Evolutionary conservation across 148 eudicot genomes (phyloP).

Genomic region (Silene latifolia): DNA sequence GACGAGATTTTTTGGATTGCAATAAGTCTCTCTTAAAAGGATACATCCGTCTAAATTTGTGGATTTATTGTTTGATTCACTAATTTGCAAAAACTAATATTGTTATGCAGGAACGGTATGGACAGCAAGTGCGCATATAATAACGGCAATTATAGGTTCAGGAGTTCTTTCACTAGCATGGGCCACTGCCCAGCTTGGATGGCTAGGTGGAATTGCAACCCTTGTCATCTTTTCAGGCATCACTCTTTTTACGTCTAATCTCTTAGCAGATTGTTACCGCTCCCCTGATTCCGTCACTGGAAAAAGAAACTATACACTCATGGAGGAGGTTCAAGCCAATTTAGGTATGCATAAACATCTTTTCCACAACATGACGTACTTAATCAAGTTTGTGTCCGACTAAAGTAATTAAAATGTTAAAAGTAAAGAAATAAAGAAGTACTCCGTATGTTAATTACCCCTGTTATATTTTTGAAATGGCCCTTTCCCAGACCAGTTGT

Average conservation of each 20-base stretch:
- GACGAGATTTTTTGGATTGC: too few species aligned
- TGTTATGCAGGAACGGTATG: conserved; percentile 43
- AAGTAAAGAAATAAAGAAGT: too few species aligned
- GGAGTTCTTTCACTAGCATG: conserved; percentile 71
- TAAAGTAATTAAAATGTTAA: too few species aligned
- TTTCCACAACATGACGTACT: too few species aligned
- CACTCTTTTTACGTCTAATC: conserved; percentile 47
- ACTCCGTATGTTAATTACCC: too few species aligned
- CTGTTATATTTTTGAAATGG: too few species aligned
- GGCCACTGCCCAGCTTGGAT: conserved; percentile 68
- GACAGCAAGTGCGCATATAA: conserved; percentile 68
- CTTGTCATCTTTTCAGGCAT: conserved; percentile 43
- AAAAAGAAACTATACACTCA: conserved; percentile 47
- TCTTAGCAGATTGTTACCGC: conserved; percentile 62
- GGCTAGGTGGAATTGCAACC: conserved; percentile 51
- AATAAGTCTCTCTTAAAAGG: too few species aligned
- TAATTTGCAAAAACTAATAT: too few species aligned
- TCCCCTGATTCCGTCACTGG: conserved; percentile 45
- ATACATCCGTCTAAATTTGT: too few species aligned
- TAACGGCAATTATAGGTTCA: conserved; percentile 66
- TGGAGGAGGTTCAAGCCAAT: conserved; percentile 45
- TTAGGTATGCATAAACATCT: conserved; percentile 33
- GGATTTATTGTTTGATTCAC: too few species aligned
- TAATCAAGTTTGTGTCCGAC: too few species aligned
- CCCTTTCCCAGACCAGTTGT: too few species aligned